Percentiles rank a stretch among this genome's conserved stretches.
phyloP scores from a whole-genome alignment of 2,329 filamentous ascomycete genomes.

The Colletotrichum magnum region DNA sequence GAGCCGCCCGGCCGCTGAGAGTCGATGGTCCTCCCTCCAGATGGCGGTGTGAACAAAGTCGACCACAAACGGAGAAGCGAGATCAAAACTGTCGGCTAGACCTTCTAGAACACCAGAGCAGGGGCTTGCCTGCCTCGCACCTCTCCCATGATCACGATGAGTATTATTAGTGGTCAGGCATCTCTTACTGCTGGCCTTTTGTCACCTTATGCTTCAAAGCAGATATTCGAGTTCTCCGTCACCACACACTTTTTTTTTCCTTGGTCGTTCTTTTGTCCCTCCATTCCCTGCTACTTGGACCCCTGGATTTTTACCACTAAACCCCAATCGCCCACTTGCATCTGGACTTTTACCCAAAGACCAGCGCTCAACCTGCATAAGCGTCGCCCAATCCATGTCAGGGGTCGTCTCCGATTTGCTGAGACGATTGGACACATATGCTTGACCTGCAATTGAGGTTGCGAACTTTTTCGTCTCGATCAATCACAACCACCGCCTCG shows the following conservation, averaged over 20 bases:
- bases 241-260: background rate
- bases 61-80: constrained; percentile 6
- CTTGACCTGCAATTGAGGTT: constrained; percentile 20
- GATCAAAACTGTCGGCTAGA: constrained; percentile 19
- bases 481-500: constrained; percentile 6
- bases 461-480: constrained; percentile 17
- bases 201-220: constrained; percentile 32
- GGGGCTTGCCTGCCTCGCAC: constrained; percentile 29
- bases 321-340: constrained; percentile 38
- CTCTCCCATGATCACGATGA: constrained; percentile 29
- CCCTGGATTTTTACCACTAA: constrained; percentile 34
- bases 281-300: constrained; percentile 29
- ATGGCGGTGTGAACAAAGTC: constrained; percentile 36
- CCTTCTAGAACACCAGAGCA: constrained; percentile 28
- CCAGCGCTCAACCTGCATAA: constrained; percentile 39
- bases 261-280: background rate
- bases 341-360: constrained; percentile 33
- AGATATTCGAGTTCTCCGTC: constrained; percentile 12
- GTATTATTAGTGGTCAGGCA: too few relatives aligned
- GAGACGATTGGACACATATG: constrained; percentile 18
- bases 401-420: constrained; percentile 34
- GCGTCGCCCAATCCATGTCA: constrained; percentile 37
- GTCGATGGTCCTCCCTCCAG: background rate
- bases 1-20: too few relatives aligned
- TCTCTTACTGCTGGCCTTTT: too few relatives aligned